Percentiles rank a stretch among this genome's conserved stretches.
These are phyloP conservation scores for Barnettozyma pratensis DNA, from an alignment of 805 yeast genomes.

Conservation along the genomic window DNA sequence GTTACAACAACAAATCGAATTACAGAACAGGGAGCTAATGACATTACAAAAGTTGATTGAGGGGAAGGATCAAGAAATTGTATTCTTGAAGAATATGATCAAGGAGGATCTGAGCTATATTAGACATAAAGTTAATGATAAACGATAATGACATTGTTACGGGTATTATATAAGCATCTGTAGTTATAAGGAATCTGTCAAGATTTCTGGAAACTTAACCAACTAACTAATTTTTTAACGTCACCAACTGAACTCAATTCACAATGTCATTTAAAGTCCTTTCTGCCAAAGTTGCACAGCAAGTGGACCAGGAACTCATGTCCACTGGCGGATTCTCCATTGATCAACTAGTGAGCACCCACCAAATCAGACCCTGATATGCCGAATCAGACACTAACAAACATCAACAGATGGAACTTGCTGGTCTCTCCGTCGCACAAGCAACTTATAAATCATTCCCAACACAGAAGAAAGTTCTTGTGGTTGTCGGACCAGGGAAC, in stretches of 20 bases:
- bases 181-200: too few species aligned
- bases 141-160: neutral
- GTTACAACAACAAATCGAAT: slow-evolving; percentile 9
- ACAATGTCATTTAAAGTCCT: slow-evolving; percentile 31
- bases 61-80: slow-evolving; percentile 19
- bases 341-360: slow-evolving; percentile 54
- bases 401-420: slow-evolving; percentile 74
- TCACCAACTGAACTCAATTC: neutral
- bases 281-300: slow-evolving; percentile 56
- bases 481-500: slow-evolving; percentile 93
- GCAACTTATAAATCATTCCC: slow-evolving; percentile 71
- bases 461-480: slow-evolving; percentile 42
- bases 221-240: too few species aligned
- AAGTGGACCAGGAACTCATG: slow-evolving; percentile 83
- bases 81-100: slow-evolving; percentile 19
- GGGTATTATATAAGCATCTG: too few species aligned
- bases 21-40: slow-evolving; percentile 5
- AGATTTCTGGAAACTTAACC: neutral
- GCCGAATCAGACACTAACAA: slow-evolving; percentile 7
- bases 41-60: slow-evolving; percentile 6
- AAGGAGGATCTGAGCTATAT: slow-evolving; percentile 23
- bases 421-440: slow-evolving; percentile 92
- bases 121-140: slow-evolving; percentile 16
- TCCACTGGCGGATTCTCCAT: slow-evolving; percentile 74
- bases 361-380: too few species aligned